Evolutionary conservation across 371 early-diverging fungal species (phyloP).

Genomic region (Mortierella sp.): DNA sequence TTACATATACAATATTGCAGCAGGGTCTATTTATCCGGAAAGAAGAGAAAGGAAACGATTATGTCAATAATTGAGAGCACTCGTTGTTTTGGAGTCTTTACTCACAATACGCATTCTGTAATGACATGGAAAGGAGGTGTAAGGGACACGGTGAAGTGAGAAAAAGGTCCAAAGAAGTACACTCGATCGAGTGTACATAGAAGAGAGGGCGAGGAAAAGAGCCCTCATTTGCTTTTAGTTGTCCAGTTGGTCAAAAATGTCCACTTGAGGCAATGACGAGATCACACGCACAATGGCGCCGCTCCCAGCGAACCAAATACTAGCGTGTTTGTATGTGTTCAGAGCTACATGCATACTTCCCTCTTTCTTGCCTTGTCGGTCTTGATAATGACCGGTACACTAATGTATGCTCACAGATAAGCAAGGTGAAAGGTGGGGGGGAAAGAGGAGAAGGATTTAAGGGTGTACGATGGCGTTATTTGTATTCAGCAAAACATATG

Average conservation of each 20-base stretch:
- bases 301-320: neutral
- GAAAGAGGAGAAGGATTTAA: neutral
- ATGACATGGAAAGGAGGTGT: neutral
- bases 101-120: too few species aligned
- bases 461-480: neutral
- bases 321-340: neutral
- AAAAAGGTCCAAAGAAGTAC: neutral
- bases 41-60: neutral
- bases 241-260: conserved; percentile 12
- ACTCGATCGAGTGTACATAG: neutral
- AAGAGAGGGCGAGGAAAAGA: neutral
- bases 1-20: neutral
- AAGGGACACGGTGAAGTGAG: neutral
- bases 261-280: neutral
- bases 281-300: neutral
- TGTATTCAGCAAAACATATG: neutral
- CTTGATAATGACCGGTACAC: neutral
- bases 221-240: neutral
- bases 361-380: too few species aligned
- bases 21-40: conserved; percentile 6
- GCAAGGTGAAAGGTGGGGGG: neutral
- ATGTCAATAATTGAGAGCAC: neutral
- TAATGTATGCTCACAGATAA: neutral
- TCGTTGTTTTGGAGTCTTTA: too few species aligned
- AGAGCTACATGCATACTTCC: neutral